Evolutionary conservation across 208 protist species (phyloP), one percentile per base, ranked within the genome.

Genomic region (Trypanosoma rangeli): DNA sequence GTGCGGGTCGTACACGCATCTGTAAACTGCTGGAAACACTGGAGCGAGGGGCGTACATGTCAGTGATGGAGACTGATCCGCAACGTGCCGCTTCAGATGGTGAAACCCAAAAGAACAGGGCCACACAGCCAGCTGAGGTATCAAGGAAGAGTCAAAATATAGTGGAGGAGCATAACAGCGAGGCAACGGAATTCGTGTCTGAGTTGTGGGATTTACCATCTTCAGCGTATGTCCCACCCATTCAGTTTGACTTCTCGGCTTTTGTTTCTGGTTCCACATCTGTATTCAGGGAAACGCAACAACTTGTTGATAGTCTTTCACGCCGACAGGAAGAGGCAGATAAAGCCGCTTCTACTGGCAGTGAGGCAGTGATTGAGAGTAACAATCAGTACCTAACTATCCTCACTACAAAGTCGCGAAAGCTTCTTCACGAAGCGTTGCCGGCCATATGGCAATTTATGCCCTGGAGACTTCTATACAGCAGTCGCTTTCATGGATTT

Each of bases 381-480:
- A 49, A 64, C 26, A 35, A 15, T 28, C 28, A 49, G 15, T 80
- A 69, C 20, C 65, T 85, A 31, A 84, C 74, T 35, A 20, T 93
- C 26, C 75, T 93, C 16, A 78, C 78, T 0, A 42, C 62, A 3
- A 74, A 57, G 13, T 83, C 79, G n/a, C 85, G 83, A 13, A 74
- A 73, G 0, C 58, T 83, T 26, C 75, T 94, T 29, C 89, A 94
- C 73, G 64, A 80, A 28, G 66, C 84, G 44, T 73, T 94, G 7
- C 84, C 89, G 0, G 48, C 83, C 26, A 57, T 82, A 26, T 80
- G 78, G 73, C 89, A 94, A 76, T 90, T 85, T 70, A 37, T 48
- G 29, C 67, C 79, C 24, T 94, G 89, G 86, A 70, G 82, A 35
- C 68, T 92, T 20, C 83, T 94, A 26, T 94, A 94, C 77, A 88